Conservation (phyloP, 1,139 yeast genomes). For the Wickerhamomyces sp. region DNA sequence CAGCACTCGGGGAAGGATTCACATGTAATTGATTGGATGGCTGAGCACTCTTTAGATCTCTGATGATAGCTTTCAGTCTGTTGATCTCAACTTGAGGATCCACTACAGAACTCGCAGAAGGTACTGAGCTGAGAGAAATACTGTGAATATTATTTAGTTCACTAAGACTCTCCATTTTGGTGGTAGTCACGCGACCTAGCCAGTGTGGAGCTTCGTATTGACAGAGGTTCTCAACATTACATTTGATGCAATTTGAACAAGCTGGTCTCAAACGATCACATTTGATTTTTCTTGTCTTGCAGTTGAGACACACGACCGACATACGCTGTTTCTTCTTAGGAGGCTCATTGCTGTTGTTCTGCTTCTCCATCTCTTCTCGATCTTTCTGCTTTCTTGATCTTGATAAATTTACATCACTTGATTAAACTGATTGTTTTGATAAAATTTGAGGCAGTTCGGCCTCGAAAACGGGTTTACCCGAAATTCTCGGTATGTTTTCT, state of each 20-base stretch:
- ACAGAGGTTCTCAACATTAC: slow-evolving; percentile 23
- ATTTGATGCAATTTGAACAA: slow-evolving; percentile 22
- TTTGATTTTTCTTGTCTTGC: slow-evolving; percentile 24
- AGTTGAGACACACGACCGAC: slow-evolving; percentile 24
- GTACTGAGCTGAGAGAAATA: no score
- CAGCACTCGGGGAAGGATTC: no score
- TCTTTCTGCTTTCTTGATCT: neutral
- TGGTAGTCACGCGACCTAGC: slow-evolving; percentile 15
- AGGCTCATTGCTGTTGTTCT: neutral
- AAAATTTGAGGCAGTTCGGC: no score
- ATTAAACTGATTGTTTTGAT: no score
- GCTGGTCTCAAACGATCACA: slow-evolving; percentile 22
- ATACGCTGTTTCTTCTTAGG: slow-evolving; percentile 23
- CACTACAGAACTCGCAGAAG: neutral
- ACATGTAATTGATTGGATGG: neutral
- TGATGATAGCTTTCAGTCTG: slow-evolving; percentile 3
- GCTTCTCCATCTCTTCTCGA: neutral
- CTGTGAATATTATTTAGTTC: no score
- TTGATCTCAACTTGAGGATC: slow-evolving; percentile 7
- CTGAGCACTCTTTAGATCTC: neutral
- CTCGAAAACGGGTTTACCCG: no score
- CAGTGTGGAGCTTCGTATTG: slow-evolving; percentile 24
- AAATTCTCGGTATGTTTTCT: no score
- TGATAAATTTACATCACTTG: no score
- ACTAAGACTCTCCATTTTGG: neutral